These are phyloP conservation scores for Fraxinus platypoda DNA, from an alignment of 305 asterid genomes.

Conservation along the genomic window DNA sequence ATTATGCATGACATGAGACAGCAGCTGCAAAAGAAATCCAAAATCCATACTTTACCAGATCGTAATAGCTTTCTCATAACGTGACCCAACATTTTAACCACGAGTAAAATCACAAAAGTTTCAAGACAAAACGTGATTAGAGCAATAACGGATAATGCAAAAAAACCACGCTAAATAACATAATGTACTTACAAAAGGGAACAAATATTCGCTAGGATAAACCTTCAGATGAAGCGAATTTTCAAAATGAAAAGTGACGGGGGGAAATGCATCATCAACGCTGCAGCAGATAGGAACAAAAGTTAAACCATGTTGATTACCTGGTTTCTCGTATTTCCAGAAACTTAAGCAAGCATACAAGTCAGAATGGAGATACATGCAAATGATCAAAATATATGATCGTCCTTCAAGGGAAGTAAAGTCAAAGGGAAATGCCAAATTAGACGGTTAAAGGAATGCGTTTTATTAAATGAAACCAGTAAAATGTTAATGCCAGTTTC, in stretches of 20 bases:
- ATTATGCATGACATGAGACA: background rate
- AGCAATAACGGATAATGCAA: background rate
- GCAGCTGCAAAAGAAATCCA: background rate
- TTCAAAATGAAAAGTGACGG: slow-evolving; percentile 81
- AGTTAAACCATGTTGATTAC: slow-evolving; percentile 13
- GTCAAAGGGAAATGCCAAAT: background rate
- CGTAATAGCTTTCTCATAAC: slow-evolving; percentile 4
- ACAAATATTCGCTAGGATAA: slow-evolving; percentile 89
- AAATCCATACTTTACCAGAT: slow-evolving; percentile 9
- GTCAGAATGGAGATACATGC: slow-evolving; percentile 4
- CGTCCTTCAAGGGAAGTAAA: background rate
- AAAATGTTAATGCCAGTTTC: slow-evolving; percentile 8
- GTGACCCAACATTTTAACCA: slow-evolving; percentile 14
- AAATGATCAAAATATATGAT: background rate
- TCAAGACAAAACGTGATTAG: slow-evolving; percentile 12
- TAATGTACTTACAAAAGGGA: slow-evolving; percentile 80
- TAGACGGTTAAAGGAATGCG: background rate
- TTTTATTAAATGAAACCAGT: slow-evolving; percentile 1
- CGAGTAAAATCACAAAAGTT: slow-evolving; percentile 7
- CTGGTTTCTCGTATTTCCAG: background rate
- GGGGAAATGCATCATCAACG: slow-evolving; percentile 90
- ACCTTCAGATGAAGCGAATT: slow-evolving; percentile 81
- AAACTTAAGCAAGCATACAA: slow-evolving; percentile 10
- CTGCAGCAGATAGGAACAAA: slow-evolving; percentile 51
- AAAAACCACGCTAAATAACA: slow-evolving; percentile 9